phyloP scores from a whole-genome alignment of 2,329 filamentous ascomycete species.

The Xylaria sp. region DNA sequence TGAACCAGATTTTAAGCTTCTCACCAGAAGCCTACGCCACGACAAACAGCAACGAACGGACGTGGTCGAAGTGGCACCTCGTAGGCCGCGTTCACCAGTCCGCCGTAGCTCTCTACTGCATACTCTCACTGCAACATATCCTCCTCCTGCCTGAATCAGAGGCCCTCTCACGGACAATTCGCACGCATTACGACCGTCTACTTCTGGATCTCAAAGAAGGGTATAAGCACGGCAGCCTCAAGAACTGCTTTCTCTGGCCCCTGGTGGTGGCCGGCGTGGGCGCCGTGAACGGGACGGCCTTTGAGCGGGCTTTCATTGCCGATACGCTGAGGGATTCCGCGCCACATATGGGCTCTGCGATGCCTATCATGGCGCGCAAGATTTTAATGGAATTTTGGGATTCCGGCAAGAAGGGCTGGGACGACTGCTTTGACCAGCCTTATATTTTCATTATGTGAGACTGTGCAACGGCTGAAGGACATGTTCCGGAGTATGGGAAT shows the following conservation, averaged over 20 bases:
- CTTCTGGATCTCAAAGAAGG: conserved; percentile 43
- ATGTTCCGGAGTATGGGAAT: background rate
- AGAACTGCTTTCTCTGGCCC: conserved; percentile 49
- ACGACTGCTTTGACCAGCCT: conserved; percentile 52
- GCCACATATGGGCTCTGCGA: conserved; percentile 42
- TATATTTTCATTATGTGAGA: conserved; percentile 42
- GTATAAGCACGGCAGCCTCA: conserved; percentile 35
- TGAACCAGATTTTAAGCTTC: conserved; percentile 46
- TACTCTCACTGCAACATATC: conserved; percentile 47
- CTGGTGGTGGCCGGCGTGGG: conserved; percentile 50
- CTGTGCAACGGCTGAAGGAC: background rate
- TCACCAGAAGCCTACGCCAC: conserved; percentile 46
- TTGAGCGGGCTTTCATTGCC: conserved; percentile 46
- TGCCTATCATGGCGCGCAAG: conserved; percentile 44
- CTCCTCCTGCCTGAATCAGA: conserved; percentile 39
- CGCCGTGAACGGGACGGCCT: conserved; percentile 41
- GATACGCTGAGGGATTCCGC: conserved; percentile 44
- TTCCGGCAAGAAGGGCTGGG: conserved; percentile 49
- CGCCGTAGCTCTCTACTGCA: conserved; percentile 46
- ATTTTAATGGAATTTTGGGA: conserved; percentile 50
- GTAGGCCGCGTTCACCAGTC: conserved; percentile 48
- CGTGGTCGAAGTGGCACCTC: conserved; percentile 46
- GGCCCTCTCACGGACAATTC: conserved; percentile 17
- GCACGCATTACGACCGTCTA: conserved; percentile 38
- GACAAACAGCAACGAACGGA: conserved; percentile 31